Percentiles rank a stretch among this genome's conserved stretches.
These are phyloP conservation scores for Rhizodiscina lignyota DNA, from an alignment of 495 filamentous ascomycete genomes.

Conservation along the genomic window DNA sequence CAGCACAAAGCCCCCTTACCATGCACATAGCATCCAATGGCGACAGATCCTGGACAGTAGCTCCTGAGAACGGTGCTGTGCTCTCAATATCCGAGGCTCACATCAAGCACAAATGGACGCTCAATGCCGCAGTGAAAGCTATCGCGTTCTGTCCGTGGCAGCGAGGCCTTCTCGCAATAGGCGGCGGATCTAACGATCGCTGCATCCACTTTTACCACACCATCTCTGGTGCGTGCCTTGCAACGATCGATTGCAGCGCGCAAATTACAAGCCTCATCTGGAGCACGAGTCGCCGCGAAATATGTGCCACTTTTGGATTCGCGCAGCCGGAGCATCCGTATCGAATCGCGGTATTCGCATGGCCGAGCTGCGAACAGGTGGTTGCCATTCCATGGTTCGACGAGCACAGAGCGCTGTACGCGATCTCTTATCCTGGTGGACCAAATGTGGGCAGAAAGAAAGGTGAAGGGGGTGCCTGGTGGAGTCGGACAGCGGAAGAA, in stretches of 20 bases:
- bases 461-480: slow-evolving; percentile 35
- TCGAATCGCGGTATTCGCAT: slow-evolving; percentile 86
- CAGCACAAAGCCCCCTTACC: too few species aligned
- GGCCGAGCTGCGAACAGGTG: slow-evolving; percentile 83
- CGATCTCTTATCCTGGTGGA: slow-evolving; percentile 48
- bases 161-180: slow-evolving; percentile 70
- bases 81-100: slow-evolving; percentile 22
- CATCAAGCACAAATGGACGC: slow-evolving; percentile 56
- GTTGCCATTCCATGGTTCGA: slow-evolving; percentile 79
- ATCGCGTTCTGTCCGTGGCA: slow-evolving; percentile 97
- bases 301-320: slow-evolving; percentile 87
- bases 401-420: slow-evolving; percentile 64
- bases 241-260: slow-evolving; percentile 80
- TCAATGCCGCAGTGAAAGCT: slow-evolving; percentile 86
- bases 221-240: slow-evolving; percentile 65
- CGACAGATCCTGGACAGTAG: slow-evolving; percentile 4
- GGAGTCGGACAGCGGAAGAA: slow-evolving; percentile 49
- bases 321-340: slow-evolving; percentile 85
- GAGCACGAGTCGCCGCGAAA: slow-evolving; percentile 72
- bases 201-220: slow-evolving; percentile 94
- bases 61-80: slow-evolving; percentile 9
- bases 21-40: slow-evolving; percentile 1
- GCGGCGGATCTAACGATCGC: slow-evolving; percentile 85
- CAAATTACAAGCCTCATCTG: slow-evolving; percentile 91
- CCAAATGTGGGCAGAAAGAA: slow-evolving; percentile 23